Evolutionary conservation across 2,329 filamentous ascomycete species (phyloP).

Genomic region (Epichloe bromicola): DNA sequence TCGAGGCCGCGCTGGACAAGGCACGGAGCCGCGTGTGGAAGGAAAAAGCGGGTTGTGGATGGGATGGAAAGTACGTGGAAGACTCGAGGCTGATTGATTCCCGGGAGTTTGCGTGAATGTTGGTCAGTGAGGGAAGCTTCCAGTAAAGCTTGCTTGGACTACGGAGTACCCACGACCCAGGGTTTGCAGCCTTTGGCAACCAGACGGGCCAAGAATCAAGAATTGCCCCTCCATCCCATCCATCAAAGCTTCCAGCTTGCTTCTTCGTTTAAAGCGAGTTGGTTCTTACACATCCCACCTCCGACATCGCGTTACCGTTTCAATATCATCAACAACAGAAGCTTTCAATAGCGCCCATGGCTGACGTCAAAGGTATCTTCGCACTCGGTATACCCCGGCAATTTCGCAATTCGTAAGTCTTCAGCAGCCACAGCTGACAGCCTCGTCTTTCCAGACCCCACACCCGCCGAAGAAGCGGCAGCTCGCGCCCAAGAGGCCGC

Average conservation of each 20-base stretch:
- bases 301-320: not conserved
- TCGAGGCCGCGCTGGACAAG: not conserved
- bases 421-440: not conserved
- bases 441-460: slow-evolving; percentile 29
- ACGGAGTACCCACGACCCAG: no score
- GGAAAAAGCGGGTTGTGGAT: no score
- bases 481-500: slow-evolving; percentile 60
- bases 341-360: not conserved
- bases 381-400: not conserved
- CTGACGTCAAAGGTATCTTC: slow-evolving; percentile 3
- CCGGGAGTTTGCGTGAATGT: not conserved
- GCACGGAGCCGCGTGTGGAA: no score
- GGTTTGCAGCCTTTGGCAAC: no score
- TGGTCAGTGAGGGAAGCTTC: not conserved
- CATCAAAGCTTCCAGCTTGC: not conserved
- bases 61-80: no score
- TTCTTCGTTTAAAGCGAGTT: not conserved
- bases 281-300: not conserved
- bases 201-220: no score
- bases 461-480: slow-evolving; percentile 43
- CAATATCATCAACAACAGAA: not conserved
- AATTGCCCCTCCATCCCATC: no score
- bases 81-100: not conserved
- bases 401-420: no score
- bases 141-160: not conserved